Percentiles rank a stretch among this genome's conserved stretches.
These are phyloP conservation scores for Thuja plicata DNA, from an alignment of 83 land plant species.

Conservation along the genomic window DNA sequence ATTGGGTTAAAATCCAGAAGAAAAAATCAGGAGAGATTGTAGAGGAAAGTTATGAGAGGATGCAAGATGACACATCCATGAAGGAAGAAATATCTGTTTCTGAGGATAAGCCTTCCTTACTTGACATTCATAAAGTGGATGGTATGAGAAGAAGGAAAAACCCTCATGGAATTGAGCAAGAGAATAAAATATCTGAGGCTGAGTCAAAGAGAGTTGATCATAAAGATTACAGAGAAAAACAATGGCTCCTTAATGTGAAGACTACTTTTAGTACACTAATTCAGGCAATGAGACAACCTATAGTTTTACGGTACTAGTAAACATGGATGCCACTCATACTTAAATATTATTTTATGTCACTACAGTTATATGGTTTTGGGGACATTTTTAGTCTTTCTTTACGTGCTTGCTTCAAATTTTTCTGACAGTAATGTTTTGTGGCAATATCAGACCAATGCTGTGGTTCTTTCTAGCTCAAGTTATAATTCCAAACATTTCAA, in stretches of 20 bases:
- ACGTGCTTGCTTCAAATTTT: neutral
- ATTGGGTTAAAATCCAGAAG: slow-evolving; percentile 25
- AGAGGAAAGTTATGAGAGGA: slow-evolving; percentile 5
- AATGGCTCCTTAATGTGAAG: neutral
- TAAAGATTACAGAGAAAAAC: neutral
- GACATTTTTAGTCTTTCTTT: neutral
- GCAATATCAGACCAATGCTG: slow-evolving; percentile 75
- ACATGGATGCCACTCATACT: slow-evolving; percentile 2
- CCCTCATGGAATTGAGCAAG: neutral
- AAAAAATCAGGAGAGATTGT: slow-evolving; percentile 11
- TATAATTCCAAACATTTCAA: slow-evolving; percentile 70
- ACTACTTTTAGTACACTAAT: slow-evolving; percentile 18
- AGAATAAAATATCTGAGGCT: neutral
- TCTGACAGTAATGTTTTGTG: neutral
- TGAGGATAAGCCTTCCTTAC: slow-evolving; percentile 6
- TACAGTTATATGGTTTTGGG: neutral
- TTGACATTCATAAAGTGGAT: neutral
- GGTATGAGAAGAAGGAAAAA: slow-evolving; percentile 2
- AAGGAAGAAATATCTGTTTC: neutral
- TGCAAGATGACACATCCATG: neutral
- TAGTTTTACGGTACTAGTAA: slow-evolving; percentile 58
- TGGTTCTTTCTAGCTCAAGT: slow-evolving; percentile 89
- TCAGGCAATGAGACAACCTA: slow-evolving; percentile 61
- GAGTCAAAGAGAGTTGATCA: neutral
- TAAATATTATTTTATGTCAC: neutral